A percentile compares a stretch with the other conserved stretches of the same genome.
phyloP scores from a whole-genome alignment of 441 rosid genomes.

The Arabidopsis lyrata region DNA sequence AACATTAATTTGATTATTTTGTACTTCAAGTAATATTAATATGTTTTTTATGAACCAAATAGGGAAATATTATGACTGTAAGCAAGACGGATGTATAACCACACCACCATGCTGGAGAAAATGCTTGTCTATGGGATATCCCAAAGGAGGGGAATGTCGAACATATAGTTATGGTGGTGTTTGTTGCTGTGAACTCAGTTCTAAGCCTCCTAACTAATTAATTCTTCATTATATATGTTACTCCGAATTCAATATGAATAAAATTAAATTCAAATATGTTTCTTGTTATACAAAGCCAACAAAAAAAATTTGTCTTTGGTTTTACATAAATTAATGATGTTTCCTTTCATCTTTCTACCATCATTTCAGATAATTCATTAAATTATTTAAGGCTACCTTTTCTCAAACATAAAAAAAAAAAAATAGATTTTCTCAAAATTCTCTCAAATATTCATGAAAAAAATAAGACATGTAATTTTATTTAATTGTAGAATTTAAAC shows the following conservation, averaged over 20 bases:
- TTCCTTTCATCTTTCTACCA: no score
- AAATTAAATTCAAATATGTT: background rate
- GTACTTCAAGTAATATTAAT: background rate
- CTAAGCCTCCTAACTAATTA: slow-evolving; percentile 1
- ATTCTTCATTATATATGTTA: slow-evolving; percentile 8
- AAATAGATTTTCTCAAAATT: no score
- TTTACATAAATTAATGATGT: no score
- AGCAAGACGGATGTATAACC: background rate
- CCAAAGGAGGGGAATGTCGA: slow-evolving; percentile 30
- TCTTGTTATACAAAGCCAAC: background rate
- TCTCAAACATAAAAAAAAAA: no score
- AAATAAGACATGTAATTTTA: no score
- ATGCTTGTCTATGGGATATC: slow-evolving; percentile 21
- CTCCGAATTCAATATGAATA: slow-evolving; percentile 5
- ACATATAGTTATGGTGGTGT: background rate
- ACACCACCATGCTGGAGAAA: slow-evolving; percentile 19
- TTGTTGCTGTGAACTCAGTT: slow-evolving; percentile 37
- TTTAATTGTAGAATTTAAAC: no score
- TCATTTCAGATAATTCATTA: no score
- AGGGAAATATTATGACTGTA: slow-evolving; percentile 30
- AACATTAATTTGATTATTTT: slow-evolving; percentile 15
- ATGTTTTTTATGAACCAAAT: slow-evolving; percentile 15
- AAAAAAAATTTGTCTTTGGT: no score
- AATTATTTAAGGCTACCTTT: no score
- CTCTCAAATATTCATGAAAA: no score